phyloP scores from a whole-genome alignment of 2,329 filamentous ascomycete species.

The Penicillium hesseltinei region DNA sequence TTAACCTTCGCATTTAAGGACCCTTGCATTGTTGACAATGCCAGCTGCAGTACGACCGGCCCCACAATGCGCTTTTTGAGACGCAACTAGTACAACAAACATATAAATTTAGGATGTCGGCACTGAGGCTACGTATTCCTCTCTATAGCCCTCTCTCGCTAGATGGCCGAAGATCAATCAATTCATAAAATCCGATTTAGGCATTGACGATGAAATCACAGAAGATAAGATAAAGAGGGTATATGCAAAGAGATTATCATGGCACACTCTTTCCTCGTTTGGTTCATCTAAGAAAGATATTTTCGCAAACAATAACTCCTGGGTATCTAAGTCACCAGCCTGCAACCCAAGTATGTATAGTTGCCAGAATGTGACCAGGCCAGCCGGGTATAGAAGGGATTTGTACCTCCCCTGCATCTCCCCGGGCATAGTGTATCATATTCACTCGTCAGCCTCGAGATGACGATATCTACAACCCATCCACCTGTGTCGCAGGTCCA shows the following conservation, averaged over 20 bases:
- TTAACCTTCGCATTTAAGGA: not conserved
- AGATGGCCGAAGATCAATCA: not conserved
- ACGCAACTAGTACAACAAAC: not conserved
- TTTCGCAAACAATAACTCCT: slow-evolving; percentile 12
- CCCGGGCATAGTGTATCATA: not conserved
- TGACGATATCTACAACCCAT: not conserved
- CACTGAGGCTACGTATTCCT: not conserved
- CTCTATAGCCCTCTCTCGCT: not conserved
- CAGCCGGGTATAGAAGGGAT: slow-evolving; percentile 4
- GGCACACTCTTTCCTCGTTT: not conserved
- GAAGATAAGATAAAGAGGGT: not conserved
- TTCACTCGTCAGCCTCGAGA: not conserved
- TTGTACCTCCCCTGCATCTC: not conserved
- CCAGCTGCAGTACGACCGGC: not conserved
- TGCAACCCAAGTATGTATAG: slow-evolving; percentile 2
- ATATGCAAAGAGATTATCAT: not conserved
- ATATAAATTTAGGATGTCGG: not conserved
- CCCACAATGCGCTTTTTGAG: not conserved
- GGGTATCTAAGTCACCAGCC: slow-evolving; percentile 18
- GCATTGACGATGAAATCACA: not conserved
- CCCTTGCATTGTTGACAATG: not conserved
- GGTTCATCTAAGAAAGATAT: not conserved
- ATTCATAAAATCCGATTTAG: not conserved
- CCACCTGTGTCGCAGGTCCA: not conserved
- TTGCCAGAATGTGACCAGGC: not conserved